Conservation (phyloP, 768 basidiomycete species). For the Kwoniella heveanensis region DNA sequence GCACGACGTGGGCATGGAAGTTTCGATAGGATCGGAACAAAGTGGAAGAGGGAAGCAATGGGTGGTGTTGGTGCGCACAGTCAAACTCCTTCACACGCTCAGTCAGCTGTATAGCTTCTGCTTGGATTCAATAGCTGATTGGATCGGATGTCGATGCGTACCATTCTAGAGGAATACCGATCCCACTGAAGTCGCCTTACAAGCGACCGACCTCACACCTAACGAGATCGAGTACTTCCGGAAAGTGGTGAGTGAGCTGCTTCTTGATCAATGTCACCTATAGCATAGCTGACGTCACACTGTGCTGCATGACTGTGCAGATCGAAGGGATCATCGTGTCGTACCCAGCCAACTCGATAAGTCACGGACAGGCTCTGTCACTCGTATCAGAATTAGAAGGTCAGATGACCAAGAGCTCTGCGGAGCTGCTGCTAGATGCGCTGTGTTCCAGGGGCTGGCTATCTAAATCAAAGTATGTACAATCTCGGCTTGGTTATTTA, state of each 20-base stretch:
- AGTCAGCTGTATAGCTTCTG: neutral
- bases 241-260: conserved; percentile 37
- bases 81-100: neutral
- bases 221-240: conserved; percentile 47
- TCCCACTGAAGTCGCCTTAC: conserved; percentile 28
- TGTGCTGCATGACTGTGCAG: no score
- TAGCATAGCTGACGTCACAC: neutral
- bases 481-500: neutral
- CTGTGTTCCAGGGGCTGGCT: conserved; percentile 52
- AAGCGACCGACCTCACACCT: conserved; percentile 42
- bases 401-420: conserved; percentile 37
- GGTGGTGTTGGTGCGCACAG: conserved; percentile 42
- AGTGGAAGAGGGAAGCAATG: conserved; percentile 28
- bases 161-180: conserved; percentile 44
- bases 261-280: no score
- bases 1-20: conserved; percentile 41
- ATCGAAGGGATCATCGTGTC: conserved; percentile 46
- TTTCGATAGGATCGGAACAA: conserved; percentile 35
- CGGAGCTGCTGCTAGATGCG: conserved; percentile 36
- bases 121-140: neutral
- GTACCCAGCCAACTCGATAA: conserved; percentile 53
- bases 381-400: conserved; percentile 21
- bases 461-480: conserved; percentile 44
- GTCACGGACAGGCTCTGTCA: conserved; percentile 36
- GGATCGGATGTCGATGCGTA: neutral